Evolutionary conservation across 164 flowering plant genomes (phyloP).

Genomic region (Buxus sempervirens): DNA sequence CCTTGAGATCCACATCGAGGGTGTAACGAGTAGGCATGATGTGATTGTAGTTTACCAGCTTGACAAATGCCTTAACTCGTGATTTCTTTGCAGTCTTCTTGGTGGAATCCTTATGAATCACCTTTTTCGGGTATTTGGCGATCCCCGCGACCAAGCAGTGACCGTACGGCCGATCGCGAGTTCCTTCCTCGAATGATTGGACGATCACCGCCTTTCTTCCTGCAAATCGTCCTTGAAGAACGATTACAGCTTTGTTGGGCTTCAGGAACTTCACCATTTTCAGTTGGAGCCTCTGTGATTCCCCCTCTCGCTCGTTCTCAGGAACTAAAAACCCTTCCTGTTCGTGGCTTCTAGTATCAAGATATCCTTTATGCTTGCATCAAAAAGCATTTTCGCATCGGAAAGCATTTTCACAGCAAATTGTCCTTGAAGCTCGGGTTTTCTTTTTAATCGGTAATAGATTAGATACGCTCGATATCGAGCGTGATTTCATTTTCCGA

Average conservation of each 20-base stretch:
- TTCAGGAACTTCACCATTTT: slow-evolving; percentile 37
- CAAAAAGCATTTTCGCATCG: no score
- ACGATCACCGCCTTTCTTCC: slow-evolving; percentile 42
- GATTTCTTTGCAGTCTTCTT: slow-evolving; percentile 39
- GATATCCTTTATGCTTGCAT: no score
- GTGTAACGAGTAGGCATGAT: slow-evolving; percentile 56
- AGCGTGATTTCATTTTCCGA: no score
- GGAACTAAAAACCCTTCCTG: no score
- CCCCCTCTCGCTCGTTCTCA: no score
- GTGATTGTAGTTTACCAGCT: slow-evolving; percentile 37
- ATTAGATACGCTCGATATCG: no score
- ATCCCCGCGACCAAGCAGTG: slow-evolving; percentile 44
- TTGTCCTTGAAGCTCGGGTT: no score
- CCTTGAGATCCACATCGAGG: slow-evolving; percentile 53
- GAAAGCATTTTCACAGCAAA: no score
- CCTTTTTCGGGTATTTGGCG: slow-evolving; percentile 41
- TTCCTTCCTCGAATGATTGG: slow-evolving; percentile 34
- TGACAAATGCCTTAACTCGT: slow-evolving; percentile 28
- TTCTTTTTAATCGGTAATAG: no score
- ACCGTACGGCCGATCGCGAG: slow-evolving; percentile 36
- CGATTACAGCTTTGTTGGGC: no score
- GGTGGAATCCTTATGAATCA: slow-evolving; percentile 35
- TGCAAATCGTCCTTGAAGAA: slow-evolving; percentile 36
- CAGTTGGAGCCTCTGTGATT: no score
- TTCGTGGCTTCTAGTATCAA: no score